Base-by-base conservation (phyloP, 2,329 filamentous ascomycete genomes). In the Metarhizium guizhouense region DNA sequence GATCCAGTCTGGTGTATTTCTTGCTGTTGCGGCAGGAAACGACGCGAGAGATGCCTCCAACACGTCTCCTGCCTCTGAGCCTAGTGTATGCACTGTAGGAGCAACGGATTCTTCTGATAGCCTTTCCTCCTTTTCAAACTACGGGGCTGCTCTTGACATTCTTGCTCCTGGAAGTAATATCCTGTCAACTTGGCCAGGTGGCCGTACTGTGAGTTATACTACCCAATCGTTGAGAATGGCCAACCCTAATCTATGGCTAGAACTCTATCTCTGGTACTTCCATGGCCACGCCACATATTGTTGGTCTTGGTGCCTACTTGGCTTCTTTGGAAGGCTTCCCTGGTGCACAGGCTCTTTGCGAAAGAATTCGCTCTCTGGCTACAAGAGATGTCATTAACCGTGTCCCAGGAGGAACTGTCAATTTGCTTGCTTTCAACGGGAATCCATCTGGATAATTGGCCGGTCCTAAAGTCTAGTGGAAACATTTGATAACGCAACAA, bases 281-380 rank as follows among this genome's bases (percentile, higher is more conserved):
- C 32, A 34, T 34, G 32, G 32, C 83, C 2, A 71, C 75, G 2
- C 83, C 83, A 0, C 82, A 85, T 63, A 73, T 86, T 54, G 73
- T 79, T 30, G 84, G 84, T 13, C 66, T 86, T 16, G 60, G 76
- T 8, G 72, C 79, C n/a, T 85, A 85, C 64, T 66, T 85, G 30
- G 63, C 78, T 57, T 69, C 65, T 11, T 11, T 34, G 32, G 32
- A 34, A 11, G 32, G 32, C 6, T 34, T 8, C 10, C 32, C 32
- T 1, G 32, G 32, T 34, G 7, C 32, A 1, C 32, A 34, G 32
- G 32, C 32, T 34, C 32, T 34, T 34, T 34, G 32, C 32, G 32
- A 34, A 11, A 34, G 32, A 34, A 34, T 34, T 11, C 32, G 32
- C 7, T 7, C 32, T 1, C 32, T 34, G 2, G 32, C 32, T 11